Percentiles rank a stretch among this genome's conserved stretches.
phyloP scores from a whole-genome alignment of 2,329 filamentous ascomycete genomes.

The Byssothecium circinans region DNA sequence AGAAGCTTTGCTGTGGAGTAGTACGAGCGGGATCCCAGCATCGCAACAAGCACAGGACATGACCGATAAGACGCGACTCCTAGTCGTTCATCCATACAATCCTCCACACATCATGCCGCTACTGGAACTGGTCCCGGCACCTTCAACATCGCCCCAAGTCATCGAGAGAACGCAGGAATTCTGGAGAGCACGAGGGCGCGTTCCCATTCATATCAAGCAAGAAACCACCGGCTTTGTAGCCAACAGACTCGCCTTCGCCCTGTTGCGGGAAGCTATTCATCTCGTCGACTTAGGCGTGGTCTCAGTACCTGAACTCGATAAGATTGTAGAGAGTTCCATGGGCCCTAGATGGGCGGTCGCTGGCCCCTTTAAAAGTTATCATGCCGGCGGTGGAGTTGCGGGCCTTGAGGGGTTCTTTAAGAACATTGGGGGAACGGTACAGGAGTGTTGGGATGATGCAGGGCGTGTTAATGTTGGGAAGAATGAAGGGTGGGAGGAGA shows the following conservation, averaged over 20 bases:
- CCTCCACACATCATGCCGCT: constrained; percentile 65
- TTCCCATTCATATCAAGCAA: constrained; percentile 55
- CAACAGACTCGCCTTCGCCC: constrained; percentile 60
- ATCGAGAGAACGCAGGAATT: constrained; percentile 50
- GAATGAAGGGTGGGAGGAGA: constrained; percentile 49
- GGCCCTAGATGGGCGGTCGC: constrained; percentile 59
- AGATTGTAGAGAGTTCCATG: constrained; percentile 54
- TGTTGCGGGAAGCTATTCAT: constrained; percentile 58
- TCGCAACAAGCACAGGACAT: constrained; percentile 51
- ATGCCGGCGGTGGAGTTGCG: constrained; percentile 58
- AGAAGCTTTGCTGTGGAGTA: constrained; percentile 58
- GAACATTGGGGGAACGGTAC: constrained; percentile 60
- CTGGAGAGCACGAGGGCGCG: constrained; percentile 47
- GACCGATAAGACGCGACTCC: constrained; percentile 48
- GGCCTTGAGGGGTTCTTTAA: constrained; percentile 57
- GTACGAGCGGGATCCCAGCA: constrained; percentile 60
- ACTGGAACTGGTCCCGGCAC: constrained; percentile 59
- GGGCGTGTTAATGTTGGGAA: constrained; percentile 47
- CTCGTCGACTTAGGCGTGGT: constrained; percentile 58
- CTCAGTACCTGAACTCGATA: constrained; percentile 56
- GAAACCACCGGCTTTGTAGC: constrained; percentile 60
- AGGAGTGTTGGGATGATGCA: constrained; percentile 56
- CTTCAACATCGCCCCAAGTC: constrained; percentile 43
- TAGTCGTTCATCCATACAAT: constrained; percentile 64
- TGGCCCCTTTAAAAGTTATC: constrained; percentile 62